Evolutionary conservation across 805 yeast species (phyloP), one percentile per base, ranked within the genome.

Genomic region (Suhomyces canberraensis): DNA sequence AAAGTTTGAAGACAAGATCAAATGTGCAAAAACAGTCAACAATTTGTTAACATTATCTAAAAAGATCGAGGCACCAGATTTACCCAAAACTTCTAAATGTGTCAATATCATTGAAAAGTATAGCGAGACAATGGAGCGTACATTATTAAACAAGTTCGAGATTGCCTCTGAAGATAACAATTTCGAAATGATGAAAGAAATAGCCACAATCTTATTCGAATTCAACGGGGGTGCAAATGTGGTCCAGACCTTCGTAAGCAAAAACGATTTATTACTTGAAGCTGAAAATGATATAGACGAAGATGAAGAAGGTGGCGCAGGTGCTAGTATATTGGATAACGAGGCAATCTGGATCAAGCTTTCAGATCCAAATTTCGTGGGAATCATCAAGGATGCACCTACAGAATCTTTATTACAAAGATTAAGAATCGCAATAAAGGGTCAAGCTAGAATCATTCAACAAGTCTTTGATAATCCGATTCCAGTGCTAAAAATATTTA

Each of bases 161-260:
- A 68, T 73, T 16, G 87, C 88, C n/a, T 85, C 84, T 47, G 76
- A 78, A 39, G 76, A 75, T 17, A 80, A 79, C 42, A 82, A 87
- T 47, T 75, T 78, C 47, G 66, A 69, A n/a, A 76, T 76, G 36
- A 80, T 93, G 83, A 79, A 76, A 50, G 88, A 81, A 39, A 75
- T 81, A 17, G 87, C 96, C 0, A 78, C 77, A 34, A 76, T 89
- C 13, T 67, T 90, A 33, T 75, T 79, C 36, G 85, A 80, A 42
- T 91, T 81, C 65, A 90, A 91, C 53, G 91, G 88, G 14, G 96
- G 96, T 9, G 71, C 76, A 8, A 80, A 83, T 40, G 91, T 90
- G 7, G 83, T 87, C 7, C 87, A 82, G 53, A 79, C 82, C 33
- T 91, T 86, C 61, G 84, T 90, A 28, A 79, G 78, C 53, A 88